Percentiles rank a stretch among this genome's conserved stretches.
Conservation (phyloP, 1,284 basidiomycete species). For the Psilocybe mexicana region DNA sequence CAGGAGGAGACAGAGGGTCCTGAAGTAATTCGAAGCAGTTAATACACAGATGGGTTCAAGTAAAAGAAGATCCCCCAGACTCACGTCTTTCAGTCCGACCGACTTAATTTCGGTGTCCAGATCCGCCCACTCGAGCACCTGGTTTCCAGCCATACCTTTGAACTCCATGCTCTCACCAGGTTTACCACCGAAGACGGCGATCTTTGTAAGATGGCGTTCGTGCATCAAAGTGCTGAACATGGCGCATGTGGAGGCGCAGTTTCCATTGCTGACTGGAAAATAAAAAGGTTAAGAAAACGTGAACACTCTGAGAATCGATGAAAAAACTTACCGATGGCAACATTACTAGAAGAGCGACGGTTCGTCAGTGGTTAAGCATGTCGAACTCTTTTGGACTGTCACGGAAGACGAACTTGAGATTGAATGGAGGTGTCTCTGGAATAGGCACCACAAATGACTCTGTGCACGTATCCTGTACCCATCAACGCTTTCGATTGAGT, state of each 20-base stretch:
- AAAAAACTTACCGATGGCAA: conserved; percentile 46
- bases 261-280: conserved; percentile 39
- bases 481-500: not conserved
- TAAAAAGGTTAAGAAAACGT: not conserved
- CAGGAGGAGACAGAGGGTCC: conserved; percentile 63
- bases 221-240: conserved; percentile 67
- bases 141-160: conserved; percentile 70
- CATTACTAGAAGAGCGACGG: conserved; percentile 38
- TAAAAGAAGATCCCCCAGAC: conserved; percentile 19
- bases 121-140: conserved; percentile 64
- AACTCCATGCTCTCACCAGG: conserved; percentile 52
- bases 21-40: conserved; percentile 22
- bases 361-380: not conserved
- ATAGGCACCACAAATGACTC: conserved; percentile 42
- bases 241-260: conserved; percentile 67
- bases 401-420: conserved; percentile 42
- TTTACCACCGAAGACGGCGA: conserved; percentile 62
- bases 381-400: not conserved
- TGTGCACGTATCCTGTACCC: conserved; percentile 42
- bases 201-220: conserved; percentile 55
- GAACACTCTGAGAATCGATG: no score
- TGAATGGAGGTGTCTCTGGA: conserved; percentile 54
- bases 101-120: conserved; percentile 67
- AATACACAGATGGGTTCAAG: not conserved
- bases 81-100: conserved; percentile 54